Evolutionary conservation across 768 basidiomycete species (phyloP), one percentile per base, ranked within the genome.

Genomic region (Neoboletus magnificus): DNA sequence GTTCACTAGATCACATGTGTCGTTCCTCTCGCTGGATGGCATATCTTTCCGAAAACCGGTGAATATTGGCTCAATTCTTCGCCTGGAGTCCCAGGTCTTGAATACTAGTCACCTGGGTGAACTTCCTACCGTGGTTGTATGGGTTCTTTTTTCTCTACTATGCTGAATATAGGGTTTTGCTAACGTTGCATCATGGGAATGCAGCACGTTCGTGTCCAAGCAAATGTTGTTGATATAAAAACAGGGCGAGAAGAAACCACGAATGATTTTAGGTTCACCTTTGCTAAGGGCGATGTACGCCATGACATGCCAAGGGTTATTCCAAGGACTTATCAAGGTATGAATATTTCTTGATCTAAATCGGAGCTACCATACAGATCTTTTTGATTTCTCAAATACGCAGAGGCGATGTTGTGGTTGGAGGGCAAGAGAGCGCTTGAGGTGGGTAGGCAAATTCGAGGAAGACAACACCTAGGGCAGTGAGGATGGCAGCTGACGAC

Each of bases 341-440:
- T 41, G 58, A 37, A 6, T 16, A 8, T 4, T 8, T 50, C 20
- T 40, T 22, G 9, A 25, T 48, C 8, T 6, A 25, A 23, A n/a
- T 15, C 12, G 8, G 33, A 30, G 11, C 11, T 37, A 12, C 52
- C 18, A 10, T 39, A 20, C 22, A 50, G 50, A 49, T 44, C 27
- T 30, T 62, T 33, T 60, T 71, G 10, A 0, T 33, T 41, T 48
- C 8, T 23, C 40, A 53, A 65, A 18, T 11, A 58, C 55, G 35
- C 71, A 85, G 92, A 93, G 67, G 85, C 88, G 7, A 93, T 94
- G 90, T 71, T 84, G 25, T 93, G 89, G 85, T 72, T 93, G 23
- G 91, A 93, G 68, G 90, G 86, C 0, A 82, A 80, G 55, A 77
- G 91, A 6, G 84, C 89, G 2, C 73, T 91, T 8, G 84, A 86